Base-by-base conservation (phyloP, 1,284 basidiomycete species). In the Ceratobasidium sp. region DNA sequence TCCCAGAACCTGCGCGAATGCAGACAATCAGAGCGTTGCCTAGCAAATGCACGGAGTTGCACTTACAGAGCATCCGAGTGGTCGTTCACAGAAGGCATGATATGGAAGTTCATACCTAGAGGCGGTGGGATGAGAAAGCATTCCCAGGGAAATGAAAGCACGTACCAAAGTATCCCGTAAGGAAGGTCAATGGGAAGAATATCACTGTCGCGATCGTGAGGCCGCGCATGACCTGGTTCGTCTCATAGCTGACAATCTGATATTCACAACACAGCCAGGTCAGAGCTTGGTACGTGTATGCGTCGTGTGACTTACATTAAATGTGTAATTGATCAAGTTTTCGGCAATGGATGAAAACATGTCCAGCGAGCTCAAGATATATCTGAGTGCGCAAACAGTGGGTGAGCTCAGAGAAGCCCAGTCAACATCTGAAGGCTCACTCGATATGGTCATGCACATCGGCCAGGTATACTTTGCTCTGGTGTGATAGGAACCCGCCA, bases 301-400 rank as follows among this genome's bases (percentile, higher is more conserved):
- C 23, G 41, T 3, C n/a, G 41, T 14, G 20, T 27, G 35, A 83
- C 86, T 46, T 54, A 89, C 88, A 81, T 90, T 90, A 85, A 90
- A 93, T 1, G 90, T 89, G 82, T 90, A 93, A 78, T 88, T 88
- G 81, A 93, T 92, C 81, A 93, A 82, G 81, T 93, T 93, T 81
- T 93, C 91, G 18, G 90, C 86, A 77, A 91, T 89, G 23, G 87
- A 88, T 6, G 90, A 87, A 81, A 92, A 92, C 89, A 91, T 92
- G 80, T 93, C 91, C 71, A 93, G 81, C 79, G 89, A 91, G 7
- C 87, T 87, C 59, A 92, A 82, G 54, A 91, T 89, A 80, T 74
- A 74, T 48, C 71, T 74, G 30, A 46, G 10, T 33, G 27, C 10
- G 1, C 44, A 52, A 33, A 44, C 8, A 30, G n/a, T 46, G n/a